Evolutionary conservation across 202 grass and related monocot species (phyloP), one percentile per base, ranked within the genome.

Genomic region (Brachypodium distachyon): DNA sequence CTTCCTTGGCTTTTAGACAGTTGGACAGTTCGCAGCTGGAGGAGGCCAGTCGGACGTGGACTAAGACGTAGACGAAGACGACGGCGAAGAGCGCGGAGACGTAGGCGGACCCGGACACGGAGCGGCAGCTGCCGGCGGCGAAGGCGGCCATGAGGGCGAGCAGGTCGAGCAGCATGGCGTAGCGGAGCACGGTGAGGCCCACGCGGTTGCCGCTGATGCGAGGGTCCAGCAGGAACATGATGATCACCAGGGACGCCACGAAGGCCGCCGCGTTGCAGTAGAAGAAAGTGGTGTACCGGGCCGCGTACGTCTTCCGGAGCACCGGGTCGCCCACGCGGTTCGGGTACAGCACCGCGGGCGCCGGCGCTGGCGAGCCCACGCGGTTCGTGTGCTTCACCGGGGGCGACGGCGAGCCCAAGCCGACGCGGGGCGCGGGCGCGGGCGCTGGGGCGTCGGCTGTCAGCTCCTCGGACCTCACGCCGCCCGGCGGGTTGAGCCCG

Each of bases 401-500:
- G 7, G n/a, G n/a, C 48, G 48, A 17, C 48, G 48, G n/a, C 18
- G 48, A n/a, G n/a, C n/a, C n/a, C n/a, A n/a, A n/a, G n/a, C 8
- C n/a, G 40, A 3, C 9, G 39, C n/a, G 12, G 9, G 0, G 39
- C 9, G 9, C 39, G 39, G 19, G 18, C 18, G 2, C 47, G 9
- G 9, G 47, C 0, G 47, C 18, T 7, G 47, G 47, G 6, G 18
- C 1, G 47, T 50, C 19, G 18, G 18, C 1, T 13, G n/a, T 53
- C 37, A 14, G n/a, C n/a, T 73, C 82, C 26, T 78, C 26, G 18
- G 42, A 77, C 83, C 76, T 83, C 13, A 78, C 60, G 71, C 85
- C 85, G n/a, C 85, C 73, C 0, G 78, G 85, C 21, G 73, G 79
- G 49, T 50, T 78, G 19, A 83, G 66, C 18, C 79, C 85, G 11